A percentile compares a stretch with the other conserved stretches of the same genome.
Conservation (phyloP, 192 early-diverging fungal genomes). For the Phycomyces nitens region DNA sequence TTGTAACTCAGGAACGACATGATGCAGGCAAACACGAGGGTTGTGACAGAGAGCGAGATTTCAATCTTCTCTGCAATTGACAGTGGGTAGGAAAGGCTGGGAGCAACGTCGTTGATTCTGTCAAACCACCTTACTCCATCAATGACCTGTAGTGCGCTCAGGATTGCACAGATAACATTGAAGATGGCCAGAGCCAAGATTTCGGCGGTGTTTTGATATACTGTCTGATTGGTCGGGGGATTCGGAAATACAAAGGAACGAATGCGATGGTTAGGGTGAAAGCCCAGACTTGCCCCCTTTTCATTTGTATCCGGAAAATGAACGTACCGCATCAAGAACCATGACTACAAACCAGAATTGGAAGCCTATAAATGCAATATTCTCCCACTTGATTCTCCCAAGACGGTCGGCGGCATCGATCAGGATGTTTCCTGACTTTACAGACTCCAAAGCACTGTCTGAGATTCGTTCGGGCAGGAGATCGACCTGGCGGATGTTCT, state of each 20-base stretch:
- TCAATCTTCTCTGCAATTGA: slow-evolving; percentile 31
- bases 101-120: slow-evolving; percentile 1
- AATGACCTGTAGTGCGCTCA: slow-evolving; percentile 32
- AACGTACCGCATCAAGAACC: slow-evolving; percentile 38
- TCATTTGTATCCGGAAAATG: neutral
- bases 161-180: slow-evolving; percentile 34
- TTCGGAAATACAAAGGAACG: neutral
- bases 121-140: slow-evolving; percentile 35
- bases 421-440: neutral
- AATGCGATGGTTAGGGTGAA: neutral
- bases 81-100: slow-evolving; percentile 12
- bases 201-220: slow-evolving; percentile 40
- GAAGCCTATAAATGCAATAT: slow-evolving; percentile 38
- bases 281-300: neutral
- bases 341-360: slow-evolving; percentile 39
- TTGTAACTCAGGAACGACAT: slow-evolving; percentile 29
- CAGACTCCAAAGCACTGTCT: slow-evolving; percentile 4
- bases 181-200: slow-evolving; percentile 34
- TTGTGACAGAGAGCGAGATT: slow-evolving; percentile 28
- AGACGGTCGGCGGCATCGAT: slow-evolving; percentile 26
- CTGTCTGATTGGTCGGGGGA: slow-evolving; percentile 23
- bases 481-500: slow-evolving; percentile 25
- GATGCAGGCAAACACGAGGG: slow-evolving; percentile 25
- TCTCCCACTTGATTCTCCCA: slow-evolving; percentile 40
- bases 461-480: slow-evolving; percentile 15